These are phyloP conservation scores for Kodamaea nitidulidarum DNA, from an alignment of 805 yeast species.

Conservation along the genomic window DNA sequence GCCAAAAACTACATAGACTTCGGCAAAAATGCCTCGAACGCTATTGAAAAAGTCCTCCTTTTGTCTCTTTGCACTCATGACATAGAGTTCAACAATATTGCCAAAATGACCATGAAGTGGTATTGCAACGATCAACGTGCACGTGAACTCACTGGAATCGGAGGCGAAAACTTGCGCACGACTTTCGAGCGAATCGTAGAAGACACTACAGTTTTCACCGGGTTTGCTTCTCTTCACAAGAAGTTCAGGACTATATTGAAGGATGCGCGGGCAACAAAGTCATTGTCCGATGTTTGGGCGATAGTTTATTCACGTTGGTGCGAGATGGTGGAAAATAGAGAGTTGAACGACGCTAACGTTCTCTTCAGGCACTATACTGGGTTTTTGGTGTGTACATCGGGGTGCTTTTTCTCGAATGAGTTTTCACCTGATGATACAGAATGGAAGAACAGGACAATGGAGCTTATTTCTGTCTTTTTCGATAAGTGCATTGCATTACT, in stretches of 20 bases:
- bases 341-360: slow-evolving; percentile 36
- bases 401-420: slow-evolving; percentile 46
- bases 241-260: slow-evolving; percentile 44
- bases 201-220: slow-evolving; percentile 59
- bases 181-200: slow-evolving; percentile 38
- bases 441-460: slow-evolving; percentile 27
- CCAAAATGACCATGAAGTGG: slow-evolving; percentile 32
- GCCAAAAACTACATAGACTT: slow-evolving; percentile 11
- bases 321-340: slow-evolving; percentile 22
- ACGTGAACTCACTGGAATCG: neutral
- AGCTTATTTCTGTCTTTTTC: slow-evolving; percentile 44
- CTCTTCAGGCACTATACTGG: slow-evolving; percentile 69
- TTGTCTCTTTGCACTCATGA: slow-evolving; percentile 42
- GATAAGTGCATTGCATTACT: slow-evolving; percentile 48
- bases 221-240: slow-evolving; percentile 71
- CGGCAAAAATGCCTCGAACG: slow-evolving; percentile 20
- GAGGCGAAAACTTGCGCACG: slow-evolving; percentile 6
- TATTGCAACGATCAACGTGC: slow-evolving; percentile 10
- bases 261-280: slow-evolving; percentile 34
- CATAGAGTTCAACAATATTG: slow-evolving; percentile 38
- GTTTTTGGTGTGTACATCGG: slow-evolving; percentile 65
- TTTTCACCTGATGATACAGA: slow-evolving; percentile 21
- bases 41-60: slow-evolving; percentile 36
- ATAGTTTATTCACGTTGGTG: slow-evolving; percentile 52
- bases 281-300: slow-evolving; percentile 38